Base-by-base conservation (phyloP, 1,284 basidiomycete species). In the Cutaneotrichosporon mucoides region DNA sequence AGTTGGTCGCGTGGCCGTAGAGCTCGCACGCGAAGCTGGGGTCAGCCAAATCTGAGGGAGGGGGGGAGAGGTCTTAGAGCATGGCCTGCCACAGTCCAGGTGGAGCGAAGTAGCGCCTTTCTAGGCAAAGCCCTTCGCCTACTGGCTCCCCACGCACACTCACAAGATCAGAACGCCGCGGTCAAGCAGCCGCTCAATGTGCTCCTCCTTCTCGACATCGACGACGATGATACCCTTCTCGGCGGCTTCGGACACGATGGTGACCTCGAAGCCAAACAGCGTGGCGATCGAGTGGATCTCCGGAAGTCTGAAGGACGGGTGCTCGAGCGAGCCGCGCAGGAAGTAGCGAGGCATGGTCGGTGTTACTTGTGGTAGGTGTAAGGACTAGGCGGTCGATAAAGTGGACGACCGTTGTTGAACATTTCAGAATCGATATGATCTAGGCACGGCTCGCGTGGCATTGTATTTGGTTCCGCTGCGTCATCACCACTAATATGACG, bases 131-230 rank as follows among this genome's bases (percentile, higher is more conserved):
- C n/a, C n/a, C n/a, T n/a, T n/a, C n/a, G n/a, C n/a, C n/a, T n/a
- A n/a, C n/a, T n/a, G n/a, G n/a, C n/a, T n/a, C n/a, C n/a, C n/a
- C n/a, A n/a, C n/a, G n/a, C n/a, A n/a, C 10, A 76, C 83, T 66
- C 60, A 93, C 88, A 88, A 91, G 70, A 98, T 83, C 48, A 93
- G 77, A 43, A 94, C 87, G 67, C 90, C 91, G 66, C 95, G 81
- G 62, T 83, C 81, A 0, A 90, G 86, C 16, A 99, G 80, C n/a
- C 84, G 74, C 56, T 81, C 77, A 0, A 88, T 90, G 64, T 94
- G 85, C 46, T 87, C 84, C 66, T 92, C 90, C 34, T 81, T 76
- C 36, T 86, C 84, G 2, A 95, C 78, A 34, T 82, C 81, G 36
- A 94, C 75, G 44, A 90, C 77, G 82, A 92, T 85, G 73, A 88